phyloP scores from a whole-genome alignment of 768 basidiomycete genomes.

The Amanita exitialis region DNA sequence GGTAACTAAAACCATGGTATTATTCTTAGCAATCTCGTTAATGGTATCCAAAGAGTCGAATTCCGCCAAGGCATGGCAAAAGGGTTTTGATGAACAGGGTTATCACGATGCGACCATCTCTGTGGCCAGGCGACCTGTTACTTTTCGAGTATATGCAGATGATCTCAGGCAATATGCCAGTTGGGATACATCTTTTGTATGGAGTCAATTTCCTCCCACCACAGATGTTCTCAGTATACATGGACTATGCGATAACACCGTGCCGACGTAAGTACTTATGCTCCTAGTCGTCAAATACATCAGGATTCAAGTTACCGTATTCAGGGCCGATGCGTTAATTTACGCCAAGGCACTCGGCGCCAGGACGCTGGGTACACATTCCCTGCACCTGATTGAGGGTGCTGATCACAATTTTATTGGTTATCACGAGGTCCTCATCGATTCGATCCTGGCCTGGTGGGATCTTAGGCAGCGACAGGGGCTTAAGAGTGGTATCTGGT shows the following conservation, averaged over 20 bases:
- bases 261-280: slow-evolving; percentile 49
- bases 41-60: slow-evolving; percentile 14
- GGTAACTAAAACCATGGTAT: slow-evolving; percentile 21
- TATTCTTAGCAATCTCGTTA: slow-evolving; percentile 6
- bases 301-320: background rate
- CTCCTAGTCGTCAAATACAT: background rate
- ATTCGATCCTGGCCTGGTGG: slow-evolving; percentile 64
- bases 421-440: slow-evolving; percentile 57
- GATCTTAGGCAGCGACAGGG: slow-evolving; percentile 30
- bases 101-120: slow-evolving; percentile 52
- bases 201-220: slow-evolving; percentile 52
- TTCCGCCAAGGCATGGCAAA: slow-evolving; percentile 21
- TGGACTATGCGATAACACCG: slow-evolving; percentile 57
- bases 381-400: slow-evolving; percentile 56
- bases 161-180: slow-evolving; percentile 52
- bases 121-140: slow-evolving; percentile 54
- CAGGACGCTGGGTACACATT: slow-evolving; percentile 59
- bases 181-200: slow-evolving; percentile 62
- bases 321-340: slow-evolving; percentile 63
- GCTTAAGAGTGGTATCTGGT: slow-evolving; percentile 55
- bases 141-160: slow-evolving; percentile 41
- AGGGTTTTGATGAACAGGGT: slow-evolving; percentile 44
- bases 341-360: slow-evolving; percentile 52
- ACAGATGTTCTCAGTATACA: slow-evolving; percentile 71
- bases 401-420: slow-evolving; percentile 77